Base-by-base conservation (phyloP, 805 yeast species). In the Babjeviella inositovora region DNA sequence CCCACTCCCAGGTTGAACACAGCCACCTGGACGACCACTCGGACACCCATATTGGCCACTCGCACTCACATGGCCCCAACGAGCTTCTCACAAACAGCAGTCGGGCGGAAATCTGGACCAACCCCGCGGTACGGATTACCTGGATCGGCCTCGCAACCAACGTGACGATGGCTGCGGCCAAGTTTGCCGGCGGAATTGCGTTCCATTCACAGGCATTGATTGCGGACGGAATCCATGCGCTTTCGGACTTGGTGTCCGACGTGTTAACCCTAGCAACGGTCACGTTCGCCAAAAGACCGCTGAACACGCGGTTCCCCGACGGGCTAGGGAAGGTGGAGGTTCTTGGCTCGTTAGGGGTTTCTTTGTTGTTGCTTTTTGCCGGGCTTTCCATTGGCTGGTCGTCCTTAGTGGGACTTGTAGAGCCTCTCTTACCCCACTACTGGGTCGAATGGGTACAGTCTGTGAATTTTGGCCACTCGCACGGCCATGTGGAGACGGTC, bases 261-360 rank as follows among this genome's bases (percentile, higher is more conserved):
- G 64, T 87, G 21, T 52, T 90, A 32, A 90, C 98, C 0, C 55
- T 90, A 27, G 73, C 84, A 4, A 87, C 97, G 1, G 95, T 90
- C 11, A 71, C 79, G 15, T 69, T 76, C 23, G 72, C 92, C 5
- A 47, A 59, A 7, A 68, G 67, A 33, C 50, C 62, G 6, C 75
- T 85, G 7, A 61, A 64, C 15, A 39, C 49, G 4, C 35, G 44
- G 12, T 90, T 68, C 40, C 97, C 98, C 2, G 53, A 72, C 23
- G 98, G 97, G 1, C 81, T 71, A 43, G 98, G 97, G 31, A 84
- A 87, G 38, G 62, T 90, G 22, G 98, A 90, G 50, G 75, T 95
- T 3, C 59, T 85, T 15, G 97, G 98, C 2, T 77, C 97, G 0
- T 51, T 87, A 16, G 73, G 85, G 8, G 98, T 90, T 4, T 75